Conservation (phyloP, 225 moss, liverwort and hornwort species). For the Pseudoscleropodium purum region DNA sequence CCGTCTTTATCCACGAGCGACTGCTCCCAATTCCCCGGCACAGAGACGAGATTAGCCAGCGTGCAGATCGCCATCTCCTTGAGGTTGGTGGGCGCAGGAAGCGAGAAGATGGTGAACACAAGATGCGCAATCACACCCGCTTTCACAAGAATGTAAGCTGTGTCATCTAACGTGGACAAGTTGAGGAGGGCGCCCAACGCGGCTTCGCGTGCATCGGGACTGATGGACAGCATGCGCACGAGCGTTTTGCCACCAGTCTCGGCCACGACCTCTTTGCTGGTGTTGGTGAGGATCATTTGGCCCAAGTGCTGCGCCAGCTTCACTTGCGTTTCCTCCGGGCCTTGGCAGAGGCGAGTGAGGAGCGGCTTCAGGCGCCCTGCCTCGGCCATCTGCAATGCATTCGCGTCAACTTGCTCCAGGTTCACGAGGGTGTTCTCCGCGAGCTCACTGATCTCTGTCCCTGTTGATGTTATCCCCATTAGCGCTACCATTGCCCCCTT, state of each 20-base stretch:
- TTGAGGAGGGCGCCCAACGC: slow-evolving; percentile 34
- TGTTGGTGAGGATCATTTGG: slow-evolving; percentile 47
- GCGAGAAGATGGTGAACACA: slow-evolving; percentile 32
- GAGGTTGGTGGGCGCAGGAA: slow-evolving; percentile 31
- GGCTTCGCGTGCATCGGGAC: slow-evolving; percentile 35
- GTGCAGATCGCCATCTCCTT: slow-evolving; percentile 43
- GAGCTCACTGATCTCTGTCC: slow-evolving; percentile 3
- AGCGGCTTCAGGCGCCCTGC: slow-evolving; percentile 40
- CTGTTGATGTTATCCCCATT: slow-evolving; percentile 15
- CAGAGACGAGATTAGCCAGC: slow-evolving; percentile 32
- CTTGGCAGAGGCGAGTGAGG: slow-evolving; percentile 29
- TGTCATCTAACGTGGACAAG: slow-evolving; percentile 34
- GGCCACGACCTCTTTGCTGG: slow-evolving; percentile 47
- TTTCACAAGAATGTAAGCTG: slow-evolving; percentile 28
- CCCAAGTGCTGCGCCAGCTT: slow-evolving; percentile 34
- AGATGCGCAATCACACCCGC: slow-evolving; percentile 34
- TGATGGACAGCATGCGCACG: slow-evolving; percentile 43
- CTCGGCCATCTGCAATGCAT: slow-evolving; percentile 44
- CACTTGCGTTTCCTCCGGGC: slow-evolving; percentile 42
- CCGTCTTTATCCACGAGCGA: slow-evolving; percentile 34
- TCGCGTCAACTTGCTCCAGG: slow-evolving; percentile 29
- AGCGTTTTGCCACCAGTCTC: slow-evolving; percentile 28
- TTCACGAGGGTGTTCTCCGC: slow-evolving; percentile 34
- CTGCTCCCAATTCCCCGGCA: slow-evolving; percentile 36
- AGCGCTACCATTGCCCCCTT: slow-evolving; percentile 26